Evolutionary conservation across 2,329 filamentous ascomycete species (phyloP), one percentile per base, ranked within the genome.

Genomic region (Kalaharituber pfeilii): DNA sequence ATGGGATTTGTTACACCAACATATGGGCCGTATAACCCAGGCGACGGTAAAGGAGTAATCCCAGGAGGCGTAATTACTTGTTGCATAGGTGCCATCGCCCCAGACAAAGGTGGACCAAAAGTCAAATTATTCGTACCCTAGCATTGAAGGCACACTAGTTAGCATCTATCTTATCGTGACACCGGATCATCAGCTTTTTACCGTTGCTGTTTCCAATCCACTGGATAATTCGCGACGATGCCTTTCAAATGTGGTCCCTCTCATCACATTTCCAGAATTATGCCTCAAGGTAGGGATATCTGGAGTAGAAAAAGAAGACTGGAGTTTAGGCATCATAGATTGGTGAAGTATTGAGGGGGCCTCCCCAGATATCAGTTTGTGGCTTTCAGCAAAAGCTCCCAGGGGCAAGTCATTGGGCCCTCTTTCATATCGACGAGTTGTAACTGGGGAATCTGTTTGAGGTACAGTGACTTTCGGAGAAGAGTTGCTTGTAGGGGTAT

Each of bases 231-330:
- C 62, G 39, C 62, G 60, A 3, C 55, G 56, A 45, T 61, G 58
- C 9, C 59, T 58, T 57, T 36, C 53, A 57, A 26, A 66, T 57
- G 7, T 63, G 66, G 29, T 67, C 67, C 53, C 70, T 65, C 53
- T 68, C 65, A 49, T 75, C 70, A 50, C 13, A 11, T 47, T 47
- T 18, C 73, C 68, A 49, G 70, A 75, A 53, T 76, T 73, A 61
- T 75, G 82, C 75, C 91, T 94, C 65, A 87, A 73, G 6, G 87
- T 93, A 3, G 87, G 84, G 20, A 95, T 75, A 65, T 96, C 88
- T 67, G 84, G 91, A 53, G 86, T 80, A 8, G 91, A 95, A 71
- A 85, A 95, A 0, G 89, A 95, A 45, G 84, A 81, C 69, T 88
- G 84, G 55, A 94, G 69, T 71, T 85, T 86, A 27, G 82, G 79